Percentiles rank a stretch among this genome's conserved stretches.
Evolutionary conservation across 2,329 filamentous ascomycete species (phyloP).

Genomic region (Teratosphaeria pseudoeucalypti): DNA sequence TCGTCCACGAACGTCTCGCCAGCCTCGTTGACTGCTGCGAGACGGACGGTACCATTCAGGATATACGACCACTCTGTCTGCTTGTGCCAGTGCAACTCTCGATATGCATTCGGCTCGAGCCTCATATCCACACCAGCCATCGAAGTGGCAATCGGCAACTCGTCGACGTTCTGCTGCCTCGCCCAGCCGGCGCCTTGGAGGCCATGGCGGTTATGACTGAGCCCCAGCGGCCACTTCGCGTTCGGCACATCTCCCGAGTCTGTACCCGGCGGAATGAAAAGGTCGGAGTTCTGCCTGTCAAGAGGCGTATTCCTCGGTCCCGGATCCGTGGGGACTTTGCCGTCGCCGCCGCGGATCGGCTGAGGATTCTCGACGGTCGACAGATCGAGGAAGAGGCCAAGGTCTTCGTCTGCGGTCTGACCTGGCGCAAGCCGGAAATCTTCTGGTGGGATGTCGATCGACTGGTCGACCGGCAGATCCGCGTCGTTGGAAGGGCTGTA

Average conservation of each 20-base stretch:
- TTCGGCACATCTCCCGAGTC: constrained; percentile 30
- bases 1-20: constrained; percentile 1
- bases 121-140: constrained; percentile 58
- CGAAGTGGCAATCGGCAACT: constrained; percentile 39
- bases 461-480: constrained; percentile 14
- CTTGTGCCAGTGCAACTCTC: constrained; percentile 27
- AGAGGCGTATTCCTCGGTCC: constrained; percentile 25
- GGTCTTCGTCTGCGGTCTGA: constrained; percentile 27
- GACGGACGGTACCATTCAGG: constrained; percentile 21
- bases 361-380: constrained; percentile 31
- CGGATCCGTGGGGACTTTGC: constrained; percentile 29
- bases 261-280: constrained; percentile 30
- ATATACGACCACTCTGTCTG: constrained; percentile 25
- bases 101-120: constrained; percentile 22
- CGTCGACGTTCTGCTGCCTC: constrained; percentile 29
- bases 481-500: constrained; percentile 22
- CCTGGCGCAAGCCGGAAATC: constrained; percentile 28
- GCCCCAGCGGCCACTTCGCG: constrained; percentile 33
- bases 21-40: background rate
- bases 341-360: constrained; percentile 27
- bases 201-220: constrained; percentile 32
- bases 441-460: constrained; percentile 24
- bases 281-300: constrained; percentile 31
- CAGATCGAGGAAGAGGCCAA: constrained; percentile 31
- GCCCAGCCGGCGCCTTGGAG: constrained; percentile 31